Percentiles rank a stretch among this genome's conserved stretches.
Conservation (phyloP, 2,329 filamentous ascomycete genomes). For the Ophiostoma australiae region DNA sequence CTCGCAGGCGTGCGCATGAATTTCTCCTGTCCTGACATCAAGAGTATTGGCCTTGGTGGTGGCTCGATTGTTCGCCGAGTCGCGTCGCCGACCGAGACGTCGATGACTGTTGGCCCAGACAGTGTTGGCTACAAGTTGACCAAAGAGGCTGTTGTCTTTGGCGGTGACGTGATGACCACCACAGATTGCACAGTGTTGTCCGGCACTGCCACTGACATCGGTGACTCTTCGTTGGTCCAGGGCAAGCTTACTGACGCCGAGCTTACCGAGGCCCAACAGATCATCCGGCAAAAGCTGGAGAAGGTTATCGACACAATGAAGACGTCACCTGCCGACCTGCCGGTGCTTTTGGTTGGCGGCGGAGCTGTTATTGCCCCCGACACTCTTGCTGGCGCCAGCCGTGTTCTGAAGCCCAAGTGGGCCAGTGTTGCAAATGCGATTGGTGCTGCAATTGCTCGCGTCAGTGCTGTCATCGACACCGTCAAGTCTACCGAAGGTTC, state of each 20-base stretch:
- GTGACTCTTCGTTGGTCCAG: background rate
- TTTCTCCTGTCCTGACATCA: constrained; percentile 53
- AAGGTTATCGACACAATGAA: constrained; percentile 58
- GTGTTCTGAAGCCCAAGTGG: constrained; percentile 52
- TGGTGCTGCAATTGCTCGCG: constrained; percentile 57
- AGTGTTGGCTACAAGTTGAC: constrained; percentile 1
- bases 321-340: constrained; percentile 53
- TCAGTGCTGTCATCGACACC: constrained; percentile 51
- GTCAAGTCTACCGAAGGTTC: constrained; percentile 45
- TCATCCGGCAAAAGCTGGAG: constrained; percentile 50
- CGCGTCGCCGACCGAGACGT: background rate
- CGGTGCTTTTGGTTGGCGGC: constrained; percentile 59
- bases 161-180: background rate
- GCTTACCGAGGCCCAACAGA: constrained; percentile 36
- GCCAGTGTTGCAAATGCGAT: constrained; percentile 61
- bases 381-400: constrained; percentile 51
- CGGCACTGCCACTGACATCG: background rate
- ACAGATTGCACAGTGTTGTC: background rate
- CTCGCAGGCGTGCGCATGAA: constrained; percentile 61
- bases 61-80: background rate
- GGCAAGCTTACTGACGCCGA: constrained; percentile 30
- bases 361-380: constrained; percentile 56
- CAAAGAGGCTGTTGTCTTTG: background rate
- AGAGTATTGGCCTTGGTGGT: constrained; percentile 49
- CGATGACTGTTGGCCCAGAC: background rate